Evolutionary conservation across 2,329 filamentous ascomycete species (phyloP).

Genomic region (Stenocarpella maydis): DNA sequence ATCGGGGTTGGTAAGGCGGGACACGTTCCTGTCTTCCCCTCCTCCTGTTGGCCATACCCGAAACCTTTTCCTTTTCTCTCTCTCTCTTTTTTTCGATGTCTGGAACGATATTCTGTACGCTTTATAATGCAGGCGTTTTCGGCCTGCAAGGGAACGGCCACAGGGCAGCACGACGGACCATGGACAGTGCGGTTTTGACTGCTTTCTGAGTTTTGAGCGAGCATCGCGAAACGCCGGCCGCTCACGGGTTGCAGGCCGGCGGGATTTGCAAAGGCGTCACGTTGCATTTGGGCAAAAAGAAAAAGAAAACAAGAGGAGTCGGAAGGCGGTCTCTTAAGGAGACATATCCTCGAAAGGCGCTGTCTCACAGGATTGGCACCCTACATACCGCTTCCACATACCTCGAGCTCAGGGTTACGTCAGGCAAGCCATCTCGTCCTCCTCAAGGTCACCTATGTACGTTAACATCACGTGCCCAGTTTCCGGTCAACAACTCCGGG

Average conservation of each 20-base stretch:
- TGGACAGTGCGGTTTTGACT: slow-evolving; percentile 32
- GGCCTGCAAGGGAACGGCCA: slow-evolving; percentile 35
- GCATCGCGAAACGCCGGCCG: slow-evolving; percentile 37
- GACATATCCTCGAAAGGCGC: slow-evolving; percentile 31
- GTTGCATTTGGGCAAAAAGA: slow-evolving; percentile 43
- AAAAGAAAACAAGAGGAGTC: slow-evolving; percentile 31
- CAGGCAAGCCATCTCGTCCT: slow-evolving; percentile 77
- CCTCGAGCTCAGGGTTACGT: slow-evolving; percentile 53
- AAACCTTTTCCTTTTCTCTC: slow-evolving; percentile 16
- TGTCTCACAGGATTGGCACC: slow-evolving; percentile 34
- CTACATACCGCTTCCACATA: slow-evolving; percentile 42
- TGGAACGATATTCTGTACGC: slow-evolving; percentile 31
- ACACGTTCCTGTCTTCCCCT: not conserved
- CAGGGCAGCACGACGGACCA: slow-evolving; percentile 36
- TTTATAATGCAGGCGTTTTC: slow-evolving; percentile 35
- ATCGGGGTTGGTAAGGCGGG: slow-evolving; percentile 69
- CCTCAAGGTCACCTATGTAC: slow-evolving; percentile 68
- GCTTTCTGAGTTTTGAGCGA: slow-evolving; percentile 37
- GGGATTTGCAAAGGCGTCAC: slow-evolving; percentile 36
- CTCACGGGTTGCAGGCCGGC: slow-evolving; percentile 33
- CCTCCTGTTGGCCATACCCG: not conserved
- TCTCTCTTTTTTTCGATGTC: slow-evolving; percentile 25
- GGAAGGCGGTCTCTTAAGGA: slow-evolving; percentile 38
- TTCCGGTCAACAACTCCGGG: slow-evolving; percentile 52
- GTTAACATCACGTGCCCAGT: slow-evolving; percentile 61